A percentile compares a stretch with the other conserved stretches of the same genome.
Evolutionary conservation across 192 early-diverging fungal genomes (phyloP).

Genomic region (Diversispora epigaea): DNA sequence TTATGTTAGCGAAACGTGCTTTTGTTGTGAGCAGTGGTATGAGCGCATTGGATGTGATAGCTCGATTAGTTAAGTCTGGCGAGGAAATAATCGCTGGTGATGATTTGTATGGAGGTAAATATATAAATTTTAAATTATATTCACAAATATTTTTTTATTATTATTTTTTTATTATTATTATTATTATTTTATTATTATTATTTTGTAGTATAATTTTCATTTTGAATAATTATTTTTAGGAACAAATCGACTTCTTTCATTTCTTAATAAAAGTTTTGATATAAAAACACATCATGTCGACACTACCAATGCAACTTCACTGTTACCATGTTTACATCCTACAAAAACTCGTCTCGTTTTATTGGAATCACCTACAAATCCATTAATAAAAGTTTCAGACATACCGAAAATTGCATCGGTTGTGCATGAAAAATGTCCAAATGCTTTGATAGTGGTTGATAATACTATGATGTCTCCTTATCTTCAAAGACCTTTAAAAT

Average conservation of each 20-base stretch:
- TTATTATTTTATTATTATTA: conserved; percentile 44
- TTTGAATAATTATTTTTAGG: conserved; percentile 39
- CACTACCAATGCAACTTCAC: conserved; percentile 67
- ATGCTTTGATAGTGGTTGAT: conserved; percentile 89
- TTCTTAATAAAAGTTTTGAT: conserved; percentile 72
- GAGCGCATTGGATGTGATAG: conserved; percentile 90
- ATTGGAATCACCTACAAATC: conserved; percentile 96
- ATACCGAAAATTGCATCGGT: conserved; percentile 71
- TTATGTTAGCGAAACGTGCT: conserved; percentile 85
- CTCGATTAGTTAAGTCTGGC: conserved; percentile 80
- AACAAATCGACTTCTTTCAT: conserved; percentile 91
- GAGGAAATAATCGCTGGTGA: conserved; percentile 94
- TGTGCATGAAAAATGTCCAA: conserved; percentile 74
- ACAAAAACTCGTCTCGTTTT: conserved; percentile 82
- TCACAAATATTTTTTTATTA: not conserved
- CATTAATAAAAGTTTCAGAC: conserved; percentile 92
- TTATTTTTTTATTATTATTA: not conserved
- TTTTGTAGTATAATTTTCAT: conserved; percentile 1
- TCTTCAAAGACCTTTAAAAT: conserved; percentile 80
- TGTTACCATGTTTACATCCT: conserved; percentile 65
- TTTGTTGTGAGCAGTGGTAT: conserved; percentile 91
- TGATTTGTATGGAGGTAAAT: conserved; percentile 90
- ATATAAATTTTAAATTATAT: too few relatives aligned
- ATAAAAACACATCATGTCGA: conserved; percentile 91
- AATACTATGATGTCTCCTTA: conserved; percentile 99